A percentile compares a stretch with the other conserved stretches of the same genome.
These are phyloP conservation scores for Trichoderma arundinaceum DNA, from an alignment of 2,329 filamentous ascomycete genomes.

Conservation along the genomic window DNA sequence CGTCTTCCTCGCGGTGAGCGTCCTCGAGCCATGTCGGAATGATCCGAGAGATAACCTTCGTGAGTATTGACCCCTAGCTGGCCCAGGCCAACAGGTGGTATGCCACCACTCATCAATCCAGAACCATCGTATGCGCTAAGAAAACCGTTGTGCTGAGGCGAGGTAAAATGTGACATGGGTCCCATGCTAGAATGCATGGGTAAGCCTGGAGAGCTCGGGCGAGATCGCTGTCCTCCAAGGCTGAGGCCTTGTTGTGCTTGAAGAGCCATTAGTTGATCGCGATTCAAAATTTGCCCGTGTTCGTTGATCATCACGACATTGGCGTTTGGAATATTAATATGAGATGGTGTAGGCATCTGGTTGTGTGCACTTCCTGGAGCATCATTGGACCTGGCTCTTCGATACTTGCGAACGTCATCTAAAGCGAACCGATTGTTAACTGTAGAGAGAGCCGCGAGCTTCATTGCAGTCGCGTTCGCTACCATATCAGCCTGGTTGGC, in stretches of 20 bases:
- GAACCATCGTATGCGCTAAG: slow-evolving; percentile 85
- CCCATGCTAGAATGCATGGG: slow-evolving; percentile 73
- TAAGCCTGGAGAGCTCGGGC: slow-evolving; percentile 87
- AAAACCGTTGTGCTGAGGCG: slow-evolving; percentile 94
- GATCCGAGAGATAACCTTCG: slow-evolving; percentile 91
- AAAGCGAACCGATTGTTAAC: slow-evolving; percentile 98
- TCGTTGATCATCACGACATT: slow-evolving; percentile 96
- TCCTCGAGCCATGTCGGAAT: slow-evolving; percentile 88
- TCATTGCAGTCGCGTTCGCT: slow-evolving; percentile 98
- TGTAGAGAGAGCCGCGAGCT: slow-evolving; percentile 92
- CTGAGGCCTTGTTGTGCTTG: slow-evolving; percentile 69
- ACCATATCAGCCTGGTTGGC: slow-evolving; percentile 92
- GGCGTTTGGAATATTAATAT: slow-evolving; percentile 67
- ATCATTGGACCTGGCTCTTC: slow-evolving; percentile 87
- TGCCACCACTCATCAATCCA: slow-evolving; percentile 71
- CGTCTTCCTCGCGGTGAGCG: slow-evolving; percentile 90
- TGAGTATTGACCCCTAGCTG: slow-evolving; percentile 72
- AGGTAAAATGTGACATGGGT: slow-evolving; percentile 73
- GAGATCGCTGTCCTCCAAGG: slow-evolving; percentile 75
- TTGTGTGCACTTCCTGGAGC: slow-evolving; percentile 66
- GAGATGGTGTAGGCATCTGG: slow-evolving; percentile 70
- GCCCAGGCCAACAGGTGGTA: slow-evolving; percentile 73
- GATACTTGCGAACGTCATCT: slow-evolving; percentile 96
- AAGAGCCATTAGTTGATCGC: slow-evolving; percentile 82
- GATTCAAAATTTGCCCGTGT: slow-evolving; percentile 82